Evolutionary conservation across 345 rosid genomes (phyloP).

Genomic region (Pugionium cornutum): DNA sequence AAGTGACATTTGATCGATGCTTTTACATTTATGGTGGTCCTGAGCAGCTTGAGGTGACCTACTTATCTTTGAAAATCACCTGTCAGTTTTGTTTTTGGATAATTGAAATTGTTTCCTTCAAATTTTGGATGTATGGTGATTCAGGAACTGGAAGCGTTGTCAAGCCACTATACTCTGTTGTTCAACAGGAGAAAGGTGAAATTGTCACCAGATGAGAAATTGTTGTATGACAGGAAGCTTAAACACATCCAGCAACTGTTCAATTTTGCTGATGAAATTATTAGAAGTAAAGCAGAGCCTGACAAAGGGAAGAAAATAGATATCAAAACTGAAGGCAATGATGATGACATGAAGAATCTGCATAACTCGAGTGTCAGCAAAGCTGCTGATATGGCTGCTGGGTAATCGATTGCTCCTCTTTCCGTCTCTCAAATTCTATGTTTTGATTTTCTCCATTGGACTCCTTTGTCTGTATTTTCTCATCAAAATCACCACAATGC

Average conservation of each 20-base stretch:
- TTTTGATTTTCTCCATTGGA: conserved; percentile 1
- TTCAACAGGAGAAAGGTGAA: conserved; percentile 87
- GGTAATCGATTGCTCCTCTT: conserved; percentile 52
- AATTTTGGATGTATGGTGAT: conserved; percentile 30
- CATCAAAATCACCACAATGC: background rate
- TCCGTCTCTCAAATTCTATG: conserved; percentile 14
- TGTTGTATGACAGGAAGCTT: conserved; percentile 70
- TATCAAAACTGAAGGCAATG: conserved; percentile 58
- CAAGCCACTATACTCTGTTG: conserved; percentile 78
- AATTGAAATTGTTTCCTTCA: conserved; percentile 21
- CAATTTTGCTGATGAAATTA: conserved; percentile 55
- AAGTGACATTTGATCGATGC: conserved; percentile 93
- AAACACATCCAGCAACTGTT: conserved; percentile 84
- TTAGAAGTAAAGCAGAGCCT: conserved; percentile 51
- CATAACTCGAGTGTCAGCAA: conserved; percentile 80
- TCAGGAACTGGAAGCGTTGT: conserved; percentile 94
- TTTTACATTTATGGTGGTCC: conserved; percentile 99
- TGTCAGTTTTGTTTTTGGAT: background rate
- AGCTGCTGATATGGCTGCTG: conserved; percentile 98
- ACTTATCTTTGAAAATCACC: conserved; percentile 25
- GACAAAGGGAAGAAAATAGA: conserved; percentile 89
- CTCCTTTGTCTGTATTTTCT: conserved; percentile 5
- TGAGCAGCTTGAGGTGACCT: conserved; percentile 86
- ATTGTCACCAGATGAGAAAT: conserved; percentile 72
- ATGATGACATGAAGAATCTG: conserved; percentile 72